phyloP scores from a whole-genome alignment of 2,329 filamentous ascomycete genomes.

The Torrubiellomyces zombiae region DNA sequence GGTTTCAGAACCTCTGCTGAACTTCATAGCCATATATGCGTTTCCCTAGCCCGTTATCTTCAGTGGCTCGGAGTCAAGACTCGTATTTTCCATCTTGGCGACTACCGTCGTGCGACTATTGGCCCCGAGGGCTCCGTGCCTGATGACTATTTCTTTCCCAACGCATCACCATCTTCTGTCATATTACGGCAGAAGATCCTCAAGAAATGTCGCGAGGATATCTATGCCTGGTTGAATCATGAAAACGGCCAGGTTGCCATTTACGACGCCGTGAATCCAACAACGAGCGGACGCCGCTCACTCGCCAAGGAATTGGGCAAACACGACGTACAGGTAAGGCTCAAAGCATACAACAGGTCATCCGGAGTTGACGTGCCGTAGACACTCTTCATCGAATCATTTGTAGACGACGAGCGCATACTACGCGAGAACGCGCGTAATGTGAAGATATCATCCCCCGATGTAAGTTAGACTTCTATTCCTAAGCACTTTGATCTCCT shows the following conservation, averaged over 20 bases:
- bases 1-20: not conserved
- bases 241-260: conserved; percentile 98
- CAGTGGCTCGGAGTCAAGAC: conserved; percentile 98
- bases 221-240: conserved; percentile 89
- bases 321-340: conserved; percentile 68
- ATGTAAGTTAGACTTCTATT: too few relatives aligned
- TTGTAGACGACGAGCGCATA: conserved; percentile 82
- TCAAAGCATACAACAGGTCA: too few relatives aligned
- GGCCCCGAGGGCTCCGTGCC: conserved; percentile 72
- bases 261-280: conserved; percentile 93
- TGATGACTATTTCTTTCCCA: conserved; percentile 94
- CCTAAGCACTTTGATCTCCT: too few relatives aligned
- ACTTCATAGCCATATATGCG: conserved; percentile 76
- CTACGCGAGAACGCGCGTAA: conserved; percentile 92
- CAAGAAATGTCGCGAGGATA: conserved; percentile 93
- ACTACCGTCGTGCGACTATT: conserved; percentile 86
- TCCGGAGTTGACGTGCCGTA: conserved; percentile 22
- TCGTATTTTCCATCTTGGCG: conserved; percentile 89
- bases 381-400: conserved; percentile 94
- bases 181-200: conserved; percentile 91
- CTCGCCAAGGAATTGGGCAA: conserved; percentile 96
- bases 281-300: conserved; percentile 63
- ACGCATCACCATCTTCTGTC: conserved; percentile 84
- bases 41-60: conserved; percentile 85
- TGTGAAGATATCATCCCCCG: conserved; percentile 94